Evolutionary conservation across 441 rosid genomes (phyloP).

Genomic region (Arabidopsis lyrata): DNA sequence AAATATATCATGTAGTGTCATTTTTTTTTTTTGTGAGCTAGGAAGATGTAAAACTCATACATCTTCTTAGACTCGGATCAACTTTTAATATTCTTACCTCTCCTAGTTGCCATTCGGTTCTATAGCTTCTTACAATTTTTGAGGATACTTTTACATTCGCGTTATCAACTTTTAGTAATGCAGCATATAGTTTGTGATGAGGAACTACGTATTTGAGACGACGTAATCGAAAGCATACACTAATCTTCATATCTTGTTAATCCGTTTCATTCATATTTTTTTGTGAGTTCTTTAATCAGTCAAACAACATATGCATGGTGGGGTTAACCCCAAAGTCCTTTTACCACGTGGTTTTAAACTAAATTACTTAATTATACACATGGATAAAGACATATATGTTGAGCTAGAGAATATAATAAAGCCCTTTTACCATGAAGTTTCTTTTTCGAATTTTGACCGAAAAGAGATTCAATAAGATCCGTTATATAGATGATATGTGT

Average conservation of each 20-base stretch:
- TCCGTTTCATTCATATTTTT: not conserved
- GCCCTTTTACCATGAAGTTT: conserved; percentile 44
- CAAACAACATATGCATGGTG: conserved; percentile 41
- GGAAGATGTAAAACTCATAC: too few relatives aligned
- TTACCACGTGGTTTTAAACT: conserved; percentile 43
- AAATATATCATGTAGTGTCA: not conserved
- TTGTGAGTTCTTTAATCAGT: conserved; percentile 6
- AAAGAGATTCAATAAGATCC: conserved; percentile 45
- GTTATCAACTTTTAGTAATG: too few relatives aligned
- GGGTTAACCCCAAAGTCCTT: conserved; percentile 38
- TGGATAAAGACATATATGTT: conserved; percentile 16
- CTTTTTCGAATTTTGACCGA: conserved; percentile 47
- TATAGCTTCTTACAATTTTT: too few relatives aligned
- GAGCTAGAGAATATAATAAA: conserved; percentile 38
- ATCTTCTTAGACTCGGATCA: too few relatives aligned
- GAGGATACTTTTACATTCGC: too few relatives aligned
- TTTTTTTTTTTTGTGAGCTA: too few relatives aligned
- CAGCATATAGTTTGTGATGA: not conserved
- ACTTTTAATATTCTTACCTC: too few relatives aligned
- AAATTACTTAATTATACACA: conserved; percentile 25
- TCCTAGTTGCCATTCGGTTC: too few relatives aligned
- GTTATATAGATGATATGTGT: conserved; percentile 32
- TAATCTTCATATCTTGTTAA: not conserved
- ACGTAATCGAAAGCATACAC: not conserved
- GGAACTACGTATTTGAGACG: conserved; percentile 7